Evolutionary conservation across 2,329 filamentous ascomycete species (phyloP), one percentile per base, ranked within the genome.

Genomic region (Colletotrichum eremochloae): DNA sequence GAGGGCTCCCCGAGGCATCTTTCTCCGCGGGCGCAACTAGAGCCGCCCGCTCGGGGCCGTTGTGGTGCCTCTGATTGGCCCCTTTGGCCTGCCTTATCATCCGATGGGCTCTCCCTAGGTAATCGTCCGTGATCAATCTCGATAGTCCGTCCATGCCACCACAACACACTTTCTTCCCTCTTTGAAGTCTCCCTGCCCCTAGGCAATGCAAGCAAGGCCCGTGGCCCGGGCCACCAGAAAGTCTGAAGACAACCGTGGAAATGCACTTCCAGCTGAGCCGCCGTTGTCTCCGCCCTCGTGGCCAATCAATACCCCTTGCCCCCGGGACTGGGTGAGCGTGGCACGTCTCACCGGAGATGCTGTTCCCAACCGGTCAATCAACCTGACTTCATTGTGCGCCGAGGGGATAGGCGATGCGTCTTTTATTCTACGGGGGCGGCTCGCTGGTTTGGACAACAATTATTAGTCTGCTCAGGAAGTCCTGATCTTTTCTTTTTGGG

Each of bases 21-120:
- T 72, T 72, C 69, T 72, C 69, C 69, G 69, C 69, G 69, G 68
- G 53, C 52, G 65, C 53, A 55, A 55, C 64, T 53, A 64, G 69
- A 68, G 69, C 69, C 65, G 65, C 65, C 69, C 69, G 69, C 66
- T 64, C 60, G 40, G 65, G 69, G 44, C 33, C 69, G 24, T 18
- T 48, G 15, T 58, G 29, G 31, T 52, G 57, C 24, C 8, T 33
- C 31, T 72, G 69, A 72, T 72, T 69, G 42, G 69, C n/a, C 46
- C 2, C 2, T 20, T 11, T 11, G 15, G 3, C 1, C 3, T 33
- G 46, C 52, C 65, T 72, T 72, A 72, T 72, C 69, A 69, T 72
- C 66, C 53, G 69, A 72, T 69, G 65, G 58, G 24, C 24, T 46
- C 31, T 14, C 58, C 29, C 57, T n/a, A n/a, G n/a, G 36, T 53